Evolutionary conservation across 805 yeast species (phyloP), one percentile per base, ranked within the genome.

Genomic region (Komagataella kurtzmanii): DNA sequence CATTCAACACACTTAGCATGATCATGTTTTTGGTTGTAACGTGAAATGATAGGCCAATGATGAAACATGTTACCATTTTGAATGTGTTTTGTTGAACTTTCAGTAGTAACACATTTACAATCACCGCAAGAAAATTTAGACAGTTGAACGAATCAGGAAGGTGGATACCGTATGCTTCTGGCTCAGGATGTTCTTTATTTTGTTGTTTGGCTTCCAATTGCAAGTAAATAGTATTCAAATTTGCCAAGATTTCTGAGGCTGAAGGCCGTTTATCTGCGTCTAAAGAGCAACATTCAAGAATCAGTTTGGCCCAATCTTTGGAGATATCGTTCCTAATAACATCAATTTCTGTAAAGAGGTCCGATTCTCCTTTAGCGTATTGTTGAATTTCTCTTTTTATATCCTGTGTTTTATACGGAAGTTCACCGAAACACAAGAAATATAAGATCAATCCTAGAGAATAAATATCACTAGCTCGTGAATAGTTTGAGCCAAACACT

Each of bases 381-480:
- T 24, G 17, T 17, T 51, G 23, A 7, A 66, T 68, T 46, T 66
- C 66, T 3, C 54, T 44, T 46, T 56, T 56, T 3, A 62, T 63
- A 12, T 56, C 58, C 4, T 55, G 54, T 1, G 66, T 55, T 2
- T 58, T 59, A 58, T 78, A 88, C 0, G 97, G 97, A 45, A 88
- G 67, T 43, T 64, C 66, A 0, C 88, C 85, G 61, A 82, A 85
- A 55, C 93, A 81, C 50, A 88, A 62, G 61, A 76, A 87, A 61
- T 85, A 81, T 51, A 87, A 64, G n/a, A 88, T 83, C 80, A 89
- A 76, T 0, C 97, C 97, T 43, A 89, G 63, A 0, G 95, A 84
- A 61, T 85, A 89, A 51, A 87, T 74, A 64, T 89, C 97, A 24
- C 95, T 80, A 44, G 80, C 76, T 59, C 76, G 80, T 4, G 83